These are phyloP conservation scores for Torulaspora maleeae DNA, from an alignment of 805 yeast species.

Conservation along the genomic window DNA sequence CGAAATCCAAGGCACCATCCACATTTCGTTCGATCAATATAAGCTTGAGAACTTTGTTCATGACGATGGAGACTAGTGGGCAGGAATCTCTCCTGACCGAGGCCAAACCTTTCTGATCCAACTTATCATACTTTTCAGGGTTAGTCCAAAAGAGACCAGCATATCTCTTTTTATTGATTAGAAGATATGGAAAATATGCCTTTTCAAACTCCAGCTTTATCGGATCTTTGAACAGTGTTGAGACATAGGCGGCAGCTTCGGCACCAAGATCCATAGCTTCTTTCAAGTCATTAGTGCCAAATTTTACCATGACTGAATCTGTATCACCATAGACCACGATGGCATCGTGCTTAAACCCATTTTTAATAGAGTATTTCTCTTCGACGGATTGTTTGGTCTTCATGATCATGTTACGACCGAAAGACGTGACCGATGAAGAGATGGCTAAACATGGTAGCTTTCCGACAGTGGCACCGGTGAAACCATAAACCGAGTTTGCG, in stretches of 20 bases:
- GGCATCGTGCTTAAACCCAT: constrained; percentile 82
- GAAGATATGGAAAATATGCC: constrained; percentile 88
- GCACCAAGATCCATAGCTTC: constrained; percentile 89
- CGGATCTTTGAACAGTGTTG: constrained; percentile 73
- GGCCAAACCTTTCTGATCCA: constrained; percentile 98
- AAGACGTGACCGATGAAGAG: constrained; percentile 91
- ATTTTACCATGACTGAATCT: constrained; percentile 98
- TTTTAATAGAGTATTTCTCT: constrained; percentile 66
- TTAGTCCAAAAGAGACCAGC: constrained; percentile 97
- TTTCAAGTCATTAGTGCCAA: constrained; percentile 74
- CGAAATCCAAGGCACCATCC: constrained; percentile 75
- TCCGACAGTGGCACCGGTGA: constrained; percentile 98
- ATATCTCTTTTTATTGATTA: constrained; percentile 93
- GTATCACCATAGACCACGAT: constrained; percentile 97
- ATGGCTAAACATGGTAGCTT: constrained; percentile 94
- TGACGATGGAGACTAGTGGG: constrained; percentile 87
- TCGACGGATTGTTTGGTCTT: constrained; percentile 83
- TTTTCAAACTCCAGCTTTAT: constrained; percentile 95
- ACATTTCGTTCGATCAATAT: constrained; percentile 87
- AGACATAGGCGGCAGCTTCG: constrained; percentile 88
- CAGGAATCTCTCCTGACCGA: constrained; percentile 98
- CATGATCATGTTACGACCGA: constrained; percentile 96
- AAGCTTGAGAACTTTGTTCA: constrained; percentile 80
- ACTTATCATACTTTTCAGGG: constrained; percentile 86
- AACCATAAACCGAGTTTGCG: constrained; percentile 97